phyloP scores from a whole-genome alignment of 441 rosid genomes.

The Dalechampia spathulata region DNA sequence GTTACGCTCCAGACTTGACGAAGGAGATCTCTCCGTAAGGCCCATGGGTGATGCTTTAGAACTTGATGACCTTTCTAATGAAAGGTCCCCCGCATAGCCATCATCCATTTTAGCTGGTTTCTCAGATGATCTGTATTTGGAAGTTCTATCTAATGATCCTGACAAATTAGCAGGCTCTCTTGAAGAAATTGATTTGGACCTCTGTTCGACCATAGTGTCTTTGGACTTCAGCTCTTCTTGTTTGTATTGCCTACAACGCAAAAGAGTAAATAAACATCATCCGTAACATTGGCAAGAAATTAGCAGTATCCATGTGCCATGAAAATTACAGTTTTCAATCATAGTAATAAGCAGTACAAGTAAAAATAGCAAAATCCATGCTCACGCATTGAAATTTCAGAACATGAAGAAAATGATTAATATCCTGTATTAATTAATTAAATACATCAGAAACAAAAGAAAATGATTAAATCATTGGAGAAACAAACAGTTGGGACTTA shows the following conservation, averaged over 20 bases:
- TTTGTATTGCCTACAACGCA: slow-evolving; percentile 43
- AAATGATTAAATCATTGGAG: not conserved
- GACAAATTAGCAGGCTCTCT: slow-evolving; percentile 47
- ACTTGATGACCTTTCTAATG: slow-evolving; percentile 57
- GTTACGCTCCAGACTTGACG: slow-evolving; percentile 65
- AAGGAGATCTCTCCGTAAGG: slow-evolving; percentile 73
- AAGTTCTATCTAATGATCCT: slow-evolving; percentile 54
- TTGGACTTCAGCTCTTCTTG: slow-evolving; percentile 45
- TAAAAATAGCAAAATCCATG: too few relatives aligned
- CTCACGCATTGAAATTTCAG: too few relatives aligned
- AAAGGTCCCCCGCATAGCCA: slow-evolving; percentile 53
- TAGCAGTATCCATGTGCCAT: too few relatives aligned
- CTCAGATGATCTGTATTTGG: slow-evolving; percentile 55
- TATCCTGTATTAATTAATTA: too few relatives aligned
- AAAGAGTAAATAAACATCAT: slow-evolving; percentile 1
- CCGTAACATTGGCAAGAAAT: too few relatives aligned
- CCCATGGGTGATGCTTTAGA: slow-evolving; percentile 77
- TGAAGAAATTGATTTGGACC: slow-evolving; percentile 45
- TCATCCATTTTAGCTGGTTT: slow-evolving; percentile 58
- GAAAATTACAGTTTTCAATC: too few relatives aligned
- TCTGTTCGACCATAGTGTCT: slow-evolving; percentile 40
- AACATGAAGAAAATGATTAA: too few relatives aligned
- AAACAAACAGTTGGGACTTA: too few relatives aligned
- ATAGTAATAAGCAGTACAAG: too few relatives aligned
- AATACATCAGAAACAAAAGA: too few relatives aligned